Base-by-base conservation (phyloP, 140 eudicot genomes). In the Cichorium intybus region DNA sequence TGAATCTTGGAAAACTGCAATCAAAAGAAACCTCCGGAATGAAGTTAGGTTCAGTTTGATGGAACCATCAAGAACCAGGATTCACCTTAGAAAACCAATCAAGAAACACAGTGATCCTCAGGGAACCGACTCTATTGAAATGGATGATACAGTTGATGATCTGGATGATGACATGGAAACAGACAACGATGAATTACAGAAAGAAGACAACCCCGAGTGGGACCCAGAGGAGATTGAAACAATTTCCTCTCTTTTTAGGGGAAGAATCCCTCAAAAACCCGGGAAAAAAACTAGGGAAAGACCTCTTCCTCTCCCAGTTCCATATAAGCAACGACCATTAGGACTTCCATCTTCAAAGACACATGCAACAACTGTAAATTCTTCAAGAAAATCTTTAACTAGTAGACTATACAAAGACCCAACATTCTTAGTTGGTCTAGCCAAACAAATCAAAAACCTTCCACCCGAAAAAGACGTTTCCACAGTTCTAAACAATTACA, bases 281-380 rank as follows among this genome's bases (percentile, higher is more conserved):
- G 96, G 98, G 34, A 92, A 80, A n/a, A 67, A 75, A 68, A 66
- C 35, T 28, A 81, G 93, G 55, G 71, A 79, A 73, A 79, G 98
- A 62, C 87, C 98, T 55, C 84, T 85, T 28, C 98, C 98, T 1
- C 87, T 92, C 56, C 87, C 98, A 15, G 67, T 83, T 61, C 98
- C 96, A 1, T 68, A 82, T 75, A 92, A 88, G 55, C 68, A 59
- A 55, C 89, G 78, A 50, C 96, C 96, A 39, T 23, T 75, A 41
- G 86, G 86, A 72, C 80, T 92, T 26, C 98, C 98, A 0, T 14
- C 87, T 20, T 75, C 85, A 4, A 92, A 88, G 71, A 79, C 54
- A 48, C 55, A 62, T 37, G 8, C 64, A 66, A 78, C 64, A 70
- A 51, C 74, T 17, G 51, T 76, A 59, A 41, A 57, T 6, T 4